These are phyloP conservation scores for Suillus clintonianus DNA, from an alignment of 768 basidiomycete species.

Conservation along the genomic window DNA sequence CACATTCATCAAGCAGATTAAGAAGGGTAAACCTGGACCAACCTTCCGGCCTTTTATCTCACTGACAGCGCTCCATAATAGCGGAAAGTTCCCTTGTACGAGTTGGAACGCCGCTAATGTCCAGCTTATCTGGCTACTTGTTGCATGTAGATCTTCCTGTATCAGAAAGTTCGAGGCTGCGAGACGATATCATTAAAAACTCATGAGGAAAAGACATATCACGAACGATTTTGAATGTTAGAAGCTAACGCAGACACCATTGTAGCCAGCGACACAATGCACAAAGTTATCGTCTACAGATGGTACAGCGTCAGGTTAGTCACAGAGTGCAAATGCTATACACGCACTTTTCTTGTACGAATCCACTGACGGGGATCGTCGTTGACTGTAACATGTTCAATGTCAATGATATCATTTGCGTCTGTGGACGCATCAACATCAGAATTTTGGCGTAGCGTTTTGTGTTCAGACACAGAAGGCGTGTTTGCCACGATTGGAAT, in stretches of 20 bases:
- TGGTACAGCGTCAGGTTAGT: neutral
- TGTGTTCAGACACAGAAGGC: neutral
- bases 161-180: conserved; percentile 66
- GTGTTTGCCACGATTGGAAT: neutral
- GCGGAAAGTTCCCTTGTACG: conserved; percentile 66
- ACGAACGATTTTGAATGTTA: conserved; percentile 32
- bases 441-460: neutral
- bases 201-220: neutral
- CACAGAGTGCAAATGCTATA: neutral
- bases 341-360: conserved; percentile 50
- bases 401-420: conserved; percentile 21
- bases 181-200: neutral
- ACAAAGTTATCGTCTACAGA: conserved; percentile 24
- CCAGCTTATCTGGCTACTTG: conserved; percentile 61
- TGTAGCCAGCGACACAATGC: conserved; percentile 27
- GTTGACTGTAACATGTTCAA: conserved; percentile 43
- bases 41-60: conserved; percentile 80
- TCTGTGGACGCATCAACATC: neutral
- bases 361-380: conserved; percentile 70
- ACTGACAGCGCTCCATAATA: conserved; percentile 68
- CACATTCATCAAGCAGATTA: neutral
- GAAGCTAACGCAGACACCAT: conserved; percentile 21
- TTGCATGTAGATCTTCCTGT: conserved; percentile 59
- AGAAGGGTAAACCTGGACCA: conserved; percentile 12
- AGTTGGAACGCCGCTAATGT: conserved; percentile 71